A percentile compares a stretch with the other conserved stretches of the same genome.
phyloP scores from a whole-genome alignment of 495 filamentous ascomycete species.

The Pseudevernia furfuracea region DNA sequence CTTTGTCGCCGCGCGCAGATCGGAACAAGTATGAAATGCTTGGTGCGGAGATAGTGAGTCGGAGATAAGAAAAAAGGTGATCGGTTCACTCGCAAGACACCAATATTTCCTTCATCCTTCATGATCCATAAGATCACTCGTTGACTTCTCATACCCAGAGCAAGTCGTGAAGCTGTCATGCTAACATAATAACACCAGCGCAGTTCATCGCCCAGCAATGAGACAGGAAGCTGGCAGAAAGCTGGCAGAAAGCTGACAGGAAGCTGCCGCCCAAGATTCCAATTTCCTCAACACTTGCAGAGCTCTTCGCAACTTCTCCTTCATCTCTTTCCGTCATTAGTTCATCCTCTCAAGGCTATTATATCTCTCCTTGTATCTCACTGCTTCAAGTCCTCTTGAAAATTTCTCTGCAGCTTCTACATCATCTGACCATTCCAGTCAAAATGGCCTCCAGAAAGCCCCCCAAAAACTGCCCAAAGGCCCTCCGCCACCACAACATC shows the following conservation, averaged over 20 bases:
- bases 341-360: neutral
- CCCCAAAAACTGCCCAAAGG: conserved; percentile 27
- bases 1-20: neutral
- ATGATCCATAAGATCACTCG: neutral
- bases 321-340: neutral
- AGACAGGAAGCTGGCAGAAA: neutral
- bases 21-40: neutral
- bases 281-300: neutral
- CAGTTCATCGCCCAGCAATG: too few relatives aligned
- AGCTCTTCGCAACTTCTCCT: neutral
- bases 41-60: conserved; percentile 7
- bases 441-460: neutral
- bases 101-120: neutral
- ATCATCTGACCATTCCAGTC: neutral
- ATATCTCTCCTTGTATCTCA: neutral
- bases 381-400: neutral
- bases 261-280: neutral
- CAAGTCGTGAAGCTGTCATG: neutral
- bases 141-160: neutral
- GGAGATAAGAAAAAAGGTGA: neutral
- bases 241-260: too few relatives aligned
- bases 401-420: neutral
- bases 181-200: neutral
- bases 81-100: neutral
- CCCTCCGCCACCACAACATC: conserved; percentile 35